Evolutionary conservation across 176 grass and related monocot species (phyloP).

Genomic region (Aegilops bicornis): DNA sequence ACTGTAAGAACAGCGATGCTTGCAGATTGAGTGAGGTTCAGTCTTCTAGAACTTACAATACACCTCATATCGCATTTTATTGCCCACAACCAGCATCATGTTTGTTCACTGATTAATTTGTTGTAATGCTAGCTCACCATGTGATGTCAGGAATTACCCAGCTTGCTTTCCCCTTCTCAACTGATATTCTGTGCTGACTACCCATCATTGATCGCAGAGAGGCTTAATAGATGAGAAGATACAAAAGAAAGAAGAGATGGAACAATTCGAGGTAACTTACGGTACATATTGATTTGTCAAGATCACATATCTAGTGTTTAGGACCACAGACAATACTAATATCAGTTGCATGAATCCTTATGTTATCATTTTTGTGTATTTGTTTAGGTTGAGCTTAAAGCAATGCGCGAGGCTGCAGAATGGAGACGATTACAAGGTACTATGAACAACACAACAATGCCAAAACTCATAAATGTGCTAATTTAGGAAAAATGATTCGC

Average conservation of each 20-base stretch:
- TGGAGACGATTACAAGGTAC: conserved; percentile 91
- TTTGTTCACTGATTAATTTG: background rate
- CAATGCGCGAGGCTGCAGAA: conserved; percentile 85
- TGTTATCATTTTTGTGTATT: conserved; percentile 8
- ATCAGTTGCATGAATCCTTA: background rate
- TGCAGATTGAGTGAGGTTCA: background rate
- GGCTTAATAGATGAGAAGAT: conserved; percentile 83
- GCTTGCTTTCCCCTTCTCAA: background rate
- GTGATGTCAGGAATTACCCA: background rate
- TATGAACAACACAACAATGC: background rate
- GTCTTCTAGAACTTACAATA: background rate
- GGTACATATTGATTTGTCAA: conserved; percentile 1
- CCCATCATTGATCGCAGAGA: conserved; percentile 58
- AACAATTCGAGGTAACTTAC: conserved; percentile 75
- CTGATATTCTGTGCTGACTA: conserved; percentile 14
- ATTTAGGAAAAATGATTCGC: background rate
- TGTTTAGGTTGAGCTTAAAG: conserved; percentile 74
- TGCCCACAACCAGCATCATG: background rate
- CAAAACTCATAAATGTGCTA: background rate
- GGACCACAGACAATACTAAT: background rate
- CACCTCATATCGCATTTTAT: background rate
- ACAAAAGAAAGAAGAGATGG: conserved; percentile 91
- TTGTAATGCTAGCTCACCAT: background rate
- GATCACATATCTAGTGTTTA: background rate
- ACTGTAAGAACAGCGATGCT: background rate